phyloP scores from a whole-genome alignment of 805 yeast genomes.

The Wickerhamomyces canadensis region DNA sequence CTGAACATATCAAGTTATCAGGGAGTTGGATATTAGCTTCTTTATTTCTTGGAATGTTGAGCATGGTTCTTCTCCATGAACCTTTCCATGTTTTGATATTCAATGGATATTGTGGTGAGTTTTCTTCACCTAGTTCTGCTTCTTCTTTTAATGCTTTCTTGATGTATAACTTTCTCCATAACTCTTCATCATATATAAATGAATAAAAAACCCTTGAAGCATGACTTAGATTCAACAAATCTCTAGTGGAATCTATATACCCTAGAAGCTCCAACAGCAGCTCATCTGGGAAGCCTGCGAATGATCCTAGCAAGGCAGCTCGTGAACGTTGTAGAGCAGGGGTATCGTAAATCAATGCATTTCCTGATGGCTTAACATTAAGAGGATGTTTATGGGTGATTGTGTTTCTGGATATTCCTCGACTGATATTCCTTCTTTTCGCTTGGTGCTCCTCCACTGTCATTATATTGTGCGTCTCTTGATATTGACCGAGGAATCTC shows the following conservation, averaged over 20 bases:
- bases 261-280: slow-evolving; percentile 48
- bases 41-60: slow-evolving; percentile 30
- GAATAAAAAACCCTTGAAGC: slow-evolving; percentile 69
- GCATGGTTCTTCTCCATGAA: slow-evolving; percentile 68
- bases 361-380: slow-evolving; percentile 74
- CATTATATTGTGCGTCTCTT: no score
- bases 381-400: slow-evolving; percentile 55
- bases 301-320: slow-evolving; percentile 43
- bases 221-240: slow-evolving; percentile 48
- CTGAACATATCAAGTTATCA: slow-evolving; percentile 59
- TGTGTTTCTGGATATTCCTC: slow-evolving; percentile 23
- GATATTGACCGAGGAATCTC: no score
- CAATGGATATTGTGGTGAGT: slow-evolving; percentile 21
- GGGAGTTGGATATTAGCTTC: slow-evolving; percentile 43
- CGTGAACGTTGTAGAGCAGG: slow-evolving; percentile 9
- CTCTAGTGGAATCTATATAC: slow-evolving; percentile 39
- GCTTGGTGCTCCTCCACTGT: slow-evolving; percentile 15
- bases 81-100: slow-evolving; percentile 57
- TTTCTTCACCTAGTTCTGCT: slow-evolving; percentile 5
- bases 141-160: slow-evolving; percentile 16
- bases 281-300: slow-evolving; percentile 57
- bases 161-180: slow-evolving; percentile 66
- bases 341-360: slow-evolving; percentile 38
- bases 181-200: slow-evolving; percentile 66
- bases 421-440: slow-evolving; percentile 17